Percentiles rank a stretch among this genome's conserved stretches.
These are phyloP conservation scores for Herpotrichia juniperi DNA, from an alignment of 2,329 filamentous ascomycete genomes.

Conservation along the genomic window DNA sequence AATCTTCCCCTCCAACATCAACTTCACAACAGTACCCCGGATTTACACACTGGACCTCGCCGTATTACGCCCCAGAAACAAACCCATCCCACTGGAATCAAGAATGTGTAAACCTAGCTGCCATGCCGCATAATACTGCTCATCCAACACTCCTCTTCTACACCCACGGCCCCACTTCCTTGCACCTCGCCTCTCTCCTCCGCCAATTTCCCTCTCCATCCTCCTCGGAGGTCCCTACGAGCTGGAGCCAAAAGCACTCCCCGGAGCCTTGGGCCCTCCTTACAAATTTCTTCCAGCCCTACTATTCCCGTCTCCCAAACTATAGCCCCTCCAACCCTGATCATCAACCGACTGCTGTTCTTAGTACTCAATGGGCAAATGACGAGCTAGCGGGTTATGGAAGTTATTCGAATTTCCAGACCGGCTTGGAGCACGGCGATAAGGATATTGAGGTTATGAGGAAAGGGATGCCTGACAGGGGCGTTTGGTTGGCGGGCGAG, in stretches of 20 bases:
- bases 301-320: constrained; percentile 75
- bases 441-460: constrained; percentile 70
- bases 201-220: constrained; percentile 43
- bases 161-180: constrained; percentile 63
- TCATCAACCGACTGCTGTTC: constrained; percentile 67
- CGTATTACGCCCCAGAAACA: constrained; percentile 67
- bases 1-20: constrained; percentile 23
- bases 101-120: constrained; percentile 77
- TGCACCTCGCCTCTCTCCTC: constrained; percentile 36
- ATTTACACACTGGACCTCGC: constrained; percentile 78
- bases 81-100: constrained; percentile 74
- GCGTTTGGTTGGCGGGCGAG: constrained; percentile 87
- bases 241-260: too few species aligned
- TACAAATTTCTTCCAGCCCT: constrained; percentile 74
- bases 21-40: constrained; percentile 58
- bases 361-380: constrained; percentile 78
- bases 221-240: constrained; percentile 48
- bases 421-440: constrained; percentile 73
- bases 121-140: constrained; percentile 61
- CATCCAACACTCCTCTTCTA: constrained; percentile 90
- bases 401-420: constrained; percentile 84
- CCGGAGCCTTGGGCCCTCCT: too few species aligned
- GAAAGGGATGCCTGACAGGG: constrained; percentile 63
- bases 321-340: constrained; percentile 61
- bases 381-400: constrained; percentile 83